Percentiles rank a stretch among this genome's conserved stretches.
Evolutionary conservation across 257 asterid genomes (phyloP).

Genomic region (Jacaranda copaia): DNA sequence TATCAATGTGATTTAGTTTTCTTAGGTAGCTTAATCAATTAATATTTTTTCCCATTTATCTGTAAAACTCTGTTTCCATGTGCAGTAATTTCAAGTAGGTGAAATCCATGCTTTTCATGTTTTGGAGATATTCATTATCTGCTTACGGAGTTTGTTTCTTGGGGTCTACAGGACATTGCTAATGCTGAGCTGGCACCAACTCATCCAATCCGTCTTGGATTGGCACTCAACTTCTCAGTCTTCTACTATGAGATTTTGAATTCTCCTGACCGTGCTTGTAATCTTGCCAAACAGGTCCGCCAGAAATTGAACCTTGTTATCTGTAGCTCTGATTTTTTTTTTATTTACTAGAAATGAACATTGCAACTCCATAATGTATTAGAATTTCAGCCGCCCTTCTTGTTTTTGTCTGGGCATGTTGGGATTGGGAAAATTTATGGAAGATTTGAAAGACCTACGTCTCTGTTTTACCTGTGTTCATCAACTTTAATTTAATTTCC

Average conservation of each 20-base stretch:
- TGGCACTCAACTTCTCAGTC: slow-evolving; percentile 91
- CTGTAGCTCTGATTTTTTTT: slow-evolving; percentile 7
- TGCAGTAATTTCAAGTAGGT: slow-evolving; percentile 17
- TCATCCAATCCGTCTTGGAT: slow-evolving; percentile 86
- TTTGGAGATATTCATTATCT: neutral
- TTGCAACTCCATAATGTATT: neutral
- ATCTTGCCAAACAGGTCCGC: slow-evolving; percentile 87
- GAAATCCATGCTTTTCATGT: neutral
- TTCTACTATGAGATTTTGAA: slow-evolving; percentile 86
- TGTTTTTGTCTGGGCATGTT: neutral
- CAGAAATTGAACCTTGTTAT: neutral
- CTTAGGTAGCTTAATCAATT: neutral
- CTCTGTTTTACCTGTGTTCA: neutral
- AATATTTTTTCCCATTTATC: neutral
- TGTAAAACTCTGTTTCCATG: neutral
- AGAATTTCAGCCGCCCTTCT: neutral
- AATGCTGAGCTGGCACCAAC: slow-evolving; percentile 82
- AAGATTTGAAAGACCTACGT: neutral
- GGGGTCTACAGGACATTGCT: slow-evolving; percentile 70
- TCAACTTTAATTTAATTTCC: neutral
- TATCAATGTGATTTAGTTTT: neutral
- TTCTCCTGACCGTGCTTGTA: slow-evolving; percentile 88
- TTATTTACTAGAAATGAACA: neutral
- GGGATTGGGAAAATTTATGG: neutral
- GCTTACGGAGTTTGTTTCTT: neutral